These are phyloP conservation scores for Cardamine occulta DNA, from an alignment of 345 rosid genomes.

Conservation along the genomic window DNA sequence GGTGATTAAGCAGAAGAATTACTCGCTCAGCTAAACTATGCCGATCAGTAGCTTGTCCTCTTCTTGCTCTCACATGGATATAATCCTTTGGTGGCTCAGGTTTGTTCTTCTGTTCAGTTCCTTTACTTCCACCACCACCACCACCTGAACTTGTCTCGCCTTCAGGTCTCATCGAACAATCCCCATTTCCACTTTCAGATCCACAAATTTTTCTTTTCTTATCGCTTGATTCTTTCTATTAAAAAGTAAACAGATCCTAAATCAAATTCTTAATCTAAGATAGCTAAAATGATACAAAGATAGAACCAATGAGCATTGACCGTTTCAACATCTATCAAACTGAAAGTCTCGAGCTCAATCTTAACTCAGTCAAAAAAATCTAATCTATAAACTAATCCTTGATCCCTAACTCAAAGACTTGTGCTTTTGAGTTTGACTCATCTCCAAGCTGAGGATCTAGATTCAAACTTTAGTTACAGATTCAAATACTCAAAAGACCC, in stretches of 20 bases:
- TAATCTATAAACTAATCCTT: constrained; percentile 31
- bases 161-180: constrained; percentile 58
- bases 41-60: constrained; percentile 98
- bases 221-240: constrained; percentile 64
- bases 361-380: constrained; percentile 28
- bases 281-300: background rate
- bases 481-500: constrained; percentile 15
- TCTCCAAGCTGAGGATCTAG: constrained; percentile 28
- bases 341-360: constrained; percentile 17
- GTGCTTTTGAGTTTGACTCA: constrained; percentile 10
- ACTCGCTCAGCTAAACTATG: constrained; percentile 99
- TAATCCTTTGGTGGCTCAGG: constrained; percentile 86
- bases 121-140: constrained; percentile 53
- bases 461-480: constrained; percentile 28
- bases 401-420: constrained; percentile 24
- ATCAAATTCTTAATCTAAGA: constrained; percentile 26
- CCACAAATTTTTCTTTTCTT: constrained; percentile 58
- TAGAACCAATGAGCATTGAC: constrained; percentile 7
- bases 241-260: constrained; percentile 19
- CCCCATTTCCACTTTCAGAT: constrained; percentile 53
- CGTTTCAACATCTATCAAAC: constrained; percentile 5
- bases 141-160: constrained; percentile 60
- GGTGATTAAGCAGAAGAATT: constrained; percentile 35
- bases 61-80: constrained; percentile 96
- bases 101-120: constrained; percentile 53